Evolutionary conservation across 2,329 filamentous ascomycete species (phyloP).

Genomic region (Fusarium concolor): DNA sequence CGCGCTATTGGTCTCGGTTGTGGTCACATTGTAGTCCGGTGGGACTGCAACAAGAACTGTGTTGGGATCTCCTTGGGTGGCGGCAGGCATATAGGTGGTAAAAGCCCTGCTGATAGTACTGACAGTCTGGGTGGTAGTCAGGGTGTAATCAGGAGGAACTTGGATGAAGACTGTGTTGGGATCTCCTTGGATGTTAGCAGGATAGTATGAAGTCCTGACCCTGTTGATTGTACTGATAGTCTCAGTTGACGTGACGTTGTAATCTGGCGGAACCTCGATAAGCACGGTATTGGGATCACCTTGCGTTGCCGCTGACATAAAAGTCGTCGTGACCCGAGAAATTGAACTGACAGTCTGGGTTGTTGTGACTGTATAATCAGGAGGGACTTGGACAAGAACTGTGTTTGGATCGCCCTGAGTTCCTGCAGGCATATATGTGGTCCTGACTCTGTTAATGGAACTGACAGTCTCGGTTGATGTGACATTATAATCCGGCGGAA

Average conservation of each 20-base stretch:
- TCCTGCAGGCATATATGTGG: slow-evolving; percentile 3
- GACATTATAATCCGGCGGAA: background rate
- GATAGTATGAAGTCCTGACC: slow-evolving; percentile 11
- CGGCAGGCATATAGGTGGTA: slow-evolving; percentile 13
- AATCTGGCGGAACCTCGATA: background rate
- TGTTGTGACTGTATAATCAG: slow-evolving; percentile 10
- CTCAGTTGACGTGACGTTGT: slow-evolving; percentile 1
- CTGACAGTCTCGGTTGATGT: background rate
- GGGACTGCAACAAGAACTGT: slow-evolving; percentile 9
- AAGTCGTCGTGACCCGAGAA: slow-evolving; percentile 4
- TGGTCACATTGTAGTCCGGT: slow-evolving; percentile 5
- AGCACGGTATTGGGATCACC: slow-evolving; percentile 7
- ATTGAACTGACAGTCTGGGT: slow-evolving; percentile 10
- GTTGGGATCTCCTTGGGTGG: slow-evolving; percentile 4
- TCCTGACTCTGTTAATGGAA: slow-evolving; percentile 3
- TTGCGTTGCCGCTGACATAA: background rate
- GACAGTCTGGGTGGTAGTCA: slow-evolving; percentile 8
- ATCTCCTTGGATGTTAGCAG: slow-evolving; percentile 6
- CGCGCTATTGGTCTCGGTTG: slow-evolving; percentile 1
- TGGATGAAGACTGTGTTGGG: slow-evolving; percentile 18
- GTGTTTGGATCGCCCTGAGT: slow-evolving; percentile 19
- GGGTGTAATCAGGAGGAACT: slow-evolving; percentile 12
- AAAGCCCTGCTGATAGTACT: background rate
- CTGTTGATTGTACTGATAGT: background rate
- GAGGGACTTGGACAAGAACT: slow-evolving; percentile 14